Conservation (phyloP, 2,329 filamentous ascomycete genomes). For the Elsinoe necatrix region DNA sequence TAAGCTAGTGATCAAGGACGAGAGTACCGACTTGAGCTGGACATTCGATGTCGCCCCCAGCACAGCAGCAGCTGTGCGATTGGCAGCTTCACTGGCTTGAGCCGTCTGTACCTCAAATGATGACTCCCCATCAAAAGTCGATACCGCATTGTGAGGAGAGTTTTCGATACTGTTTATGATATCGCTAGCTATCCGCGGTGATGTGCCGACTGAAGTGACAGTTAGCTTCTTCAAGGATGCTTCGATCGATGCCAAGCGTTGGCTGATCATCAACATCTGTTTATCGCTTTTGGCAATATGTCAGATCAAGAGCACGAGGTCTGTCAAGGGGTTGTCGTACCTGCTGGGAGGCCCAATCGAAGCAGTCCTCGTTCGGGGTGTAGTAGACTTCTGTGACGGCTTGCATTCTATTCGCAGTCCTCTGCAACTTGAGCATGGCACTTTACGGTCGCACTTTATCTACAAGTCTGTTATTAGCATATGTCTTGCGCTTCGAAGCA, state of each 20-base stretch:
- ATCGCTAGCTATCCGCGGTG: background rate
- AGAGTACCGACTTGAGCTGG: slow-evolving; percentile 11
- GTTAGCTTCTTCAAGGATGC: slow-evolving; percentile 10
- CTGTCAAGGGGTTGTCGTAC: background rate
- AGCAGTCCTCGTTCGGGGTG: background rate
- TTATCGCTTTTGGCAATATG: too few relatives aligned
- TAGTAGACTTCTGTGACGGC: slow-evolving; percentile 6
- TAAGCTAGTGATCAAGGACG: slow-evolving; percentile 14
- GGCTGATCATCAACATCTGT: slow-evolving; percentile 16
- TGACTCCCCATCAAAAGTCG: slow-evolving; percentile 16
- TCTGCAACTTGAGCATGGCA: slow-evolving; percentile 16
- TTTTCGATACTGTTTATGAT: background rate
- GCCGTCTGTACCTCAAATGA: slow-evolving; percentile 15
- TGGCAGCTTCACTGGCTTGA: slow-evolving; percentile 14
- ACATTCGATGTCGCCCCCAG: slow-evolving; percentile 11
- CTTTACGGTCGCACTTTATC: slow-evolving; percentile 18
- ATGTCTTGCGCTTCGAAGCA: background rate
- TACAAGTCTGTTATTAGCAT: background rate
- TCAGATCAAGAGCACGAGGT: too few relatives aligned
- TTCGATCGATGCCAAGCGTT: slow-evolving; percentile 16
- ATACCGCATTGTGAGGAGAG: slow-evolving; percentile 3
- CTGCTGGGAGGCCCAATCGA: background rate
- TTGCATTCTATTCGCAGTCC: slow-evolving; percentile 16
- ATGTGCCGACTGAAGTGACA: background rate
- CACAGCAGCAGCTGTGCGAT: slow-evolving; percentile 15